These are phyloP conservation scores for Oryza brachyantha DNA, from an alignment of 176 grass and related monocot species.

Conservation along the genomic window DNA sequence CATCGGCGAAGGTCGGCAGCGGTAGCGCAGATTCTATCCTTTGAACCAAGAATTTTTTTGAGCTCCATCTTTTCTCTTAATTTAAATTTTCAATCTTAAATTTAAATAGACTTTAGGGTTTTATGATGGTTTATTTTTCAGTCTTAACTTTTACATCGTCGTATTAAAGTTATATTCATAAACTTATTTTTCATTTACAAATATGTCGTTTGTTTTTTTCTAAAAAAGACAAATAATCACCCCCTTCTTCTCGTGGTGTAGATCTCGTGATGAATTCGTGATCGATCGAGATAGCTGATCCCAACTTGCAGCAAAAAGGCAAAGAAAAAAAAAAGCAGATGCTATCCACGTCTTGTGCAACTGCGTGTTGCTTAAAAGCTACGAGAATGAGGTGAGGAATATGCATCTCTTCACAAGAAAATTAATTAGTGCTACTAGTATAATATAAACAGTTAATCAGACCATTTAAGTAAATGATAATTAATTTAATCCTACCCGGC, in stretches of 20 bases:
- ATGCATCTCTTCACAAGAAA: not conserved
- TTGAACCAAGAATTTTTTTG: not conserved
- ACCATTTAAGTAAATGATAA: not conserved
- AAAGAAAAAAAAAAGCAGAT: not conserved
- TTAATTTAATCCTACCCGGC: not conserved
- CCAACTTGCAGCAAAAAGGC: constrained; percentile 24
- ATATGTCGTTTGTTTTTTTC: too few relatives aligned
- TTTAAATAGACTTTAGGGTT: too few relatives aligned
- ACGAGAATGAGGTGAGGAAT: not conserved
- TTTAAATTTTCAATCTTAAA: too few relatives aligned
- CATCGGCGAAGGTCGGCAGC: not conserved
- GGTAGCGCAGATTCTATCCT: not conserved
- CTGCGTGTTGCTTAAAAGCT: constrained; percentile 23
- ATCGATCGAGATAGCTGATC: not conserved
- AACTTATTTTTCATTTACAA: too few relatives aligned
- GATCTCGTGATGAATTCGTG: not conserved
- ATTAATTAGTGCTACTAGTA: not conserved
- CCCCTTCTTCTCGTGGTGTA: too few relatives aligned
- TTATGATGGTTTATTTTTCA: too few relatives aligned
- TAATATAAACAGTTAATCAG: not conserved
- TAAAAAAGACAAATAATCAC: too few relatives aligned
- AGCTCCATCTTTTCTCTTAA: too few relatives aligned
- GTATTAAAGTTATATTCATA: too few relatives aligned
- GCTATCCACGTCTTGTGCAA: not conserved
- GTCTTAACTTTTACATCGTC: too few relatives aligned